Conservation (phyloP, 352 stramenopile species). For the Pythium apleroticum region DNA sequence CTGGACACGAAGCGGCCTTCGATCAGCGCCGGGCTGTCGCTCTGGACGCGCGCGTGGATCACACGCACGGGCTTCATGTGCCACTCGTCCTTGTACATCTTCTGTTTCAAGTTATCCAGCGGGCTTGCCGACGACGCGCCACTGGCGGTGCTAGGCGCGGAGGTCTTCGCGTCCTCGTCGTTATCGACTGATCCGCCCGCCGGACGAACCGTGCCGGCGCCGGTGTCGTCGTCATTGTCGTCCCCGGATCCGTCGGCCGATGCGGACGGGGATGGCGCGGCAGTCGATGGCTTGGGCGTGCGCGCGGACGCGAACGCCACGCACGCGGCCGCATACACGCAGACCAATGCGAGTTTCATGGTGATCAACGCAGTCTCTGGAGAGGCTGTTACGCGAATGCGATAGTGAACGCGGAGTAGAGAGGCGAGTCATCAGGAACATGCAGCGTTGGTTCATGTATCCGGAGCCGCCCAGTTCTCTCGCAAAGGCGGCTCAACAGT, state of each 20-base stretch:
- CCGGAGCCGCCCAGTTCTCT: not conserved
- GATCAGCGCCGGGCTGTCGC: constrained; percentile 60
- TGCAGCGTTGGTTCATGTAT: not conserved
- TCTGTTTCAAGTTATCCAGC: constrained; percentile 23
- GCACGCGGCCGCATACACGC: constrained; percentile 17
- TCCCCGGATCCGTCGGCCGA: constrained; percentile 10
- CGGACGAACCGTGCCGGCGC: constrained; percentile 15
- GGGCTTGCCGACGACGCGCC: constrained; percentile 18
- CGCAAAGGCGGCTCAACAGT: not conserved
- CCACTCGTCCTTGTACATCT: constrained; percentile 41
- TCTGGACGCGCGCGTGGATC: constrained; percentile 76
- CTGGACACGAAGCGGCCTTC: constrained; percentile 66
- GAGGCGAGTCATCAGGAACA: not conserved
- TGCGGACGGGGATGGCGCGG: not conserved
- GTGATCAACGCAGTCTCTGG: not conserved
- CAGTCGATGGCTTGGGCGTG: constrained; percentile 4
- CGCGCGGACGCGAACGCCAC: constrained; percentile 3
- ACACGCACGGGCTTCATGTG: constrained; percentile 68
- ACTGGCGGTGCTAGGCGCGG: not conserved
- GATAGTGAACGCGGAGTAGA: not conserved
- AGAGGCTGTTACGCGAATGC: not conserved
- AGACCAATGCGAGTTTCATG: constrained; percentile 25
- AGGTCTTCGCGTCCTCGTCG: not conserved
- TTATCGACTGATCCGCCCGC: not conserved
- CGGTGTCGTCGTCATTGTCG: constrained; percentile 4